Evolutionary conservation across 352 stramenopile species (phyloP), one percentile per base, ranked within the genome.

Genomic region (Globisporangium rhizosaccharum): DNA sequence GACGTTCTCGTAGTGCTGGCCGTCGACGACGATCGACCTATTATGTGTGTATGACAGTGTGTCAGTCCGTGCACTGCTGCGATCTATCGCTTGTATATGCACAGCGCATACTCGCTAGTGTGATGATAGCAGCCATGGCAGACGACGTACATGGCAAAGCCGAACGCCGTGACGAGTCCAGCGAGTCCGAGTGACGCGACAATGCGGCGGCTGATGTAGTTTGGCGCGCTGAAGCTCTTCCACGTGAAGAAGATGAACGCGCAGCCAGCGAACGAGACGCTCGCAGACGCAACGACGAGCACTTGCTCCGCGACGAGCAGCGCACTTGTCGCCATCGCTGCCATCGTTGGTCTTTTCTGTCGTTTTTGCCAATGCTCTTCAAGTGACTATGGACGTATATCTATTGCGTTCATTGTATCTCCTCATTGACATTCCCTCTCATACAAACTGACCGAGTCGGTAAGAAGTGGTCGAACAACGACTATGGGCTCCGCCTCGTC

Each of bases 161-260:
- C 76, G 55, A 81, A 69, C 8, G 79, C 71, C 14, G 79, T 88
- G 69, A 72, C 48, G 41, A 89, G 65, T 1, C 82, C 79, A 33
- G 82, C 75, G 57, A 86, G 56, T 0, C 77, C 82, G 45, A 90
- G 70, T n/a, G 79, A 90, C 39, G 76, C 74, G 51, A 92, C 75
- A 45, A 92, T 86, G 48, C 76, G 77, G 25, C 76, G 70, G 48
- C 77, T 90, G 33, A 90, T 66, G 51, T 88, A 88, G 61, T 88
- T 87, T 7, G 82, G 79, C 17, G 70, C 66, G 23, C 72, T 67
- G 33, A 88, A 82, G 53, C 69, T 80, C 51, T 83, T 87, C 79
- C 82, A 92, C 12, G 74, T 87, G 26, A 70, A 70, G 56, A 90
- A 73, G 23, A 92, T 71, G 67, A 88, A 85, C 57, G 73, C 65